Conservation (phyloP, 805 yeast genomes). For the Komagataella populi region DNA sequence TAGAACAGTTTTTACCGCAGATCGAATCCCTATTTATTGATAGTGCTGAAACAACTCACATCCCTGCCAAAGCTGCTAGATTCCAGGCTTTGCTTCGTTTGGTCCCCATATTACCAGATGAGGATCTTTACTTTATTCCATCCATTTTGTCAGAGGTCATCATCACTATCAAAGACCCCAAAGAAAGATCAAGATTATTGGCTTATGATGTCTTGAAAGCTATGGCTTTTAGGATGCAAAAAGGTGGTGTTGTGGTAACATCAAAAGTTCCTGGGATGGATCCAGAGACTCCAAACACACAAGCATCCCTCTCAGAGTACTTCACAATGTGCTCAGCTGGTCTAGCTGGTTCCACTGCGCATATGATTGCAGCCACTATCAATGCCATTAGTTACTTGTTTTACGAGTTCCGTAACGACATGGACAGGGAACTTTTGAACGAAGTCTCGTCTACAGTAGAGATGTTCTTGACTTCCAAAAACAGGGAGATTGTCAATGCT, state of each 20-base stretch:
- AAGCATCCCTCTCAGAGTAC: constrained; percentile 65
- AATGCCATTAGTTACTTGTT: constrained; percentile 81
- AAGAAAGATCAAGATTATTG: constrained; percentile 79
- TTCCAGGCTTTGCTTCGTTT: constrained; percentile 52
- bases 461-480: constrained; percentile 78
- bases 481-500: constrained; percentile 87
- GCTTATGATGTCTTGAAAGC: constrained; percentile 64
- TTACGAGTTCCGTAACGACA: constrained; percentile 65
- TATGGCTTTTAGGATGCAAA: constrained; percentile 69
- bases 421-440: constrained; percentile 44
- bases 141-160: constrained; percentile 77
- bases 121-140: constrained; percentile 68
- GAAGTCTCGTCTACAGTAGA: constrained; percentile 83
- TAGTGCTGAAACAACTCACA: constrained; percentile 42
- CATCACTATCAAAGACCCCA: constrained; percentile 79
- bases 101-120: constrained; percentile 45
- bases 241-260: constrained; percentile 56
- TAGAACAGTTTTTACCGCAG: constrained; percentile 36
- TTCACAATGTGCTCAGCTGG: constrained; percentile 95
- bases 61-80: constrained; percentile 74
- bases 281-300: constrained; percentile 42
- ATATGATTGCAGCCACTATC: constrained; percentile 94
- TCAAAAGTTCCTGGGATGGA: constrained; percentile 57
- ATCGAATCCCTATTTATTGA: constrained; percentile 48
- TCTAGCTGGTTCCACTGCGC: constrained; percentile 84